Evolutionary conservation across 2,329 filamentous ascomycete genomes (phyloP).

Genomic region (Chrysosporium keratinophilum): DNA sequence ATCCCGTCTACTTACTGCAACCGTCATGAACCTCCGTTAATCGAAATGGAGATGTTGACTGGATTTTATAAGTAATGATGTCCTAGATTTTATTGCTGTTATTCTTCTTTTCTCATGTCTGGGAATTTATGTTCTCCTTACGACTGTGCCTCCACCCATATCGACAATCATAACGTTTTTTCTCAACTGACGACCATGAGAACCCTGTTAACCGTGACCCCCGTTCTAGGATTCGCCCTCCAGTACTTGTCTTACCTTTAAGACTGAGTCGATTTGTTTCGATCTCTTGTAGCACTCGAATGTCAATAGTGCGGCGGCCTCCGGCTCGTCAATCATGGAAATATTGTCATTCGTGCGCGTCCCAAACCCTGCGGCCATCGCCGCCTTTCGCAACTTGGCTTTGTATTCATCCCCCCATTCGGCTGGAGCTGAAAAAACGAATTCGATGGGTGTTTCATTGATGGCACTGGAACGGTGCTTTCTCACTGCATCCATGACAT

Average conservation of each 20-base stretch:
- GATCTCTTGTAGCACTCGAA: constrained; percentile 1
- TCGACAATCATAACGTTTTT: constrained; percentile 16
- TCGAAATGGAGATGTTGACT: background rate
- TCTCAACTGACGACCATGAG: too few relatives aligned
- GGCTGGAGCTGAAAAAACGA: constrained; percentile 18
- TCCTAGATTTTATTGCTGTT: constrained; percentile 11
- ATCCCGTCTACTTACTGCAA: constrained; percentile 2
- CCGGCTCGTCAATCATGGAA: constrained; percentile 17
- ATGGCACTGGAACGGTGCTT: background rate
- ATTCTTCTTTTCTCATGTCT: background rate
- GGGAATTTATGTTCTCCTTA: background rate
- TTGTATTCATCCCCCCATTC: constrained; percentile 15
- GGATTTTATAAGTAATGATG: constrained; percentile 11
- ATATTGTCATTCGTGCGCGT: constrained; percentile 12
- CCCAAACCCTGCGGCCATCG: constrained; percentile 15
- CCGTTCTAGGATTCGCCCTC: too few relatives aligned
- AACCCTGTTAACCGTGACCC: too few relatives aligned
- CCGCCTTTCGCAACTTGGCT: constrained; percentile 10
- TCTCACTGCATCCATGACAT: constrained; percentile 10
- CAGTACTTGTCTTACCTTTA: constrained; percentile 5
- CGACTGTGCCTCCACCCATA: constrained; percentile 19
- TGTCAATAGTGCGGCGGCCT: constrained; percentile 16
- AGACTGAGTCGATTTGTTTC: background rate
- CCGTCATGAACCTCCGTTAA: constrained; percentile 10
- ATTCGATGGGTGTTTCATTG: constrained; percentile 8